Percentiles rank a stretch among this genome's conserved stretches.
Evolutionary conservation across 305 asterid species (phyloP).

Genomic region (Fraxinus xanthoxyloides): DNA sequence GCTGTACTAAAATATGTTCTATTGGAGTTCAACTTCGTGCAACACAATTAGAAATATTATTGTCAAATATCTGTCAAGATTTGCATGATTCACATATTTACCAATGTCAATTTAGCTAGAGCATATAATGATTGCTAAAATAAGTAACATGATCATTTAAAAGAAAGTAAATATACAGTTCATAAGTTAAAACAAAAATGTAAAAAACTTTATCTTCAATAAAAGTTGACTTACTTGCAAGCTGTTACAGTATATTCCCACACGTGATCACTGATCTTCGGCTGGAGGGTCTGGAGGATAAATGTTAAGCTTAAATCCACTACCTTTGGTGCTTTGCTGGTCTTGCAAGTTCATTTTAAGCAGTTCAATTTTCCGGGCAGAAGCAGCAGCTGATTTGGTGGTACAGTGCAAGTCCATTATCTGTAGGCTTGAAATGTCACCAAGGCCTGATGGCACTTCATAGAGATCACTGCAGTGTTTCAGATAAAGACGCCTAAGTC

Average conservation of each 20-base stretch:
- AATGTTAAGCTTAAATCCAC: slow-evolving; percentile 40
- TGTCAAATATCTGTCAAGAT: background rate
- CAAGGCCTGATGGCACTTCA: slow-evolving; percentile 37
- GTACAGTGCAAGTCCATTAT: slow-evolving; percentile 40
- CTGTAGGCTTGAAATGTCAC: slow-evolving; percentile 38
- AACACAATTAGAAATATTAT: background rate
- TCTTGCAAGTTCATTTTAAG: slow-evolving; percentile 18
- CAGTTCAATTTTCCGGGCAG: slow-evolving; percentile 40
- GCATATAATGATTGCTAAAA: background rate
- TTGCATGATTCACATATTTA: background rate
- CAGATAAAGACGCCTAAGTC: slow-evolving; percentile 35
- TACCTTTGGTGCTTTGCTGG: slow-evolving; percentile 8
- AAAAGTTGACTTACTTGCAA: background rate
- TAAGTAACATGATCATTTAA: background rate
- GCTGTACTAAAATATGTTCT: background rate
- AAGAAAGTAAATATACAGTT: background rate
- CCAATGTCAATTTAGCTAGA: background rate
- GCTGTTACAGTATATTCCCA: background rate
- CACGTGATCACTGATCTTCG: slow-evolving; percentile 25
- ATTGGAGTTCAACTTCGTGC: background rate
- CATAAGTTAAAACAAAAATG: background rate
- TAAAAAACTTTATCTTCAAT: background rate
- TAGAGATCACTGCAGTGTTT: slow-evolving; percentile 34
- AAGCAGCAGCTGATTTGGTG: slow-evolving; percentile 31
- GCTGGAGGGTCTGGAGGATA: slow-evolving; percentile 35